Conservation (phyloP, 2,329 filamentous ascomycete genomes). For the Fonsecaea multimorphosa region DNA sequence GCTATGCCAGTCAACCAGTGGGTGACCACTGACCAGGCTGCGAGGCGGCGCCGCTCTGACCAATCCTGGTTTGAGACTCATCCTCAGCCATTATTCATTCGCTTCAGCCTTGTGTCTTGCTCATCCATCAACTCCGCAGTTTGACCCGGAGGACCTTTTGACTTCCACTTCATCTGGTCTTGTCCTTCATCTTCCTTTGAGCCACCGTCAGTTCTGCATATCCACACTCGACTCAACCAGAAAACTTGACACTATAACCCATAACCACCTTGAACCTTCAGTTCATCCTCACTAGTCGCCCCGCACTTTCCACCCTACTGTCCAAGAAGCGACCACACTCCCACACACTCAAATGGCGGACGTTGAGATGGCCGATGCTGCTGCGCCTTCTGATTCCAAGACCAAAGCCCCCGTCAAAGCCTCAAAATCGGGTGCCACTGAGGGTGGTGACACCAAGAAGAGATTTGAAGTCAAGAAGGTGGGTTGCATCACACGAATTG, state of each 20-base stretch:
- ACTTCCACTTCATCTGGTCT: background rate
- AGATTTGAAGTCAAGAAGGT: constrained; percentile 99
- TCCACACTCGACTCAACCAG: background rate
- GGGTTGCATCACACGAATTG: constrained; percentile 41
- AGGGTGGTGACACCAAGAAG: constrained; percentile 76
- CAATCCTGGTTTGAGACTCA: background rate
- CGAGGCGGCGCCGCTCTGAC: constrained; percentile 1
- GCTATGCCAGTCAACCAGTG: background rate
- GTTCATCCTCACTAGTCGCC: background rate
- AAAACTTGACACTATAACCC: background rate
- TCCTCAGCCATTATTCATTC: background rate
- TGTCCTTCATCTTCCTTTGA: background rate
- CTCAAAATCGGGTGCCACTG: constrained; percentile 56
- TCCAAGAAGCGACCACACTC: constrained; percentile 9
- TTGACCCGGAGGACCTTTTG: background rate
- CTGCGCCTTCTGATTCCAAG: constrained; percentile 56
- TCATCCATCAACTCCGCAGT: constrained; percentile 6
- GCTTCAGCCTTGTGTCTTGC: constrained; percentile 23
- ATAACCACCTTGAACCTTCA: background rate
- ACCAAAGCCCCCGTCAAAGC: constrained; percentile 64
- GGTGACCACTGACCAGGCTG: background rate
- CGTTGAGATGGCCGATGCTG: constrained; percentile 93
- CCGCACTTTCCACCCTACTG: constrained; percentile 22
- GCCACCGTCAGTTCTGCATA: background rate
- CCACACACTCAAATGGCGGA: constrained; percentile 73